Conservation (phyloP, 306 rosid species). For the Purshia tridentata region DNA sequence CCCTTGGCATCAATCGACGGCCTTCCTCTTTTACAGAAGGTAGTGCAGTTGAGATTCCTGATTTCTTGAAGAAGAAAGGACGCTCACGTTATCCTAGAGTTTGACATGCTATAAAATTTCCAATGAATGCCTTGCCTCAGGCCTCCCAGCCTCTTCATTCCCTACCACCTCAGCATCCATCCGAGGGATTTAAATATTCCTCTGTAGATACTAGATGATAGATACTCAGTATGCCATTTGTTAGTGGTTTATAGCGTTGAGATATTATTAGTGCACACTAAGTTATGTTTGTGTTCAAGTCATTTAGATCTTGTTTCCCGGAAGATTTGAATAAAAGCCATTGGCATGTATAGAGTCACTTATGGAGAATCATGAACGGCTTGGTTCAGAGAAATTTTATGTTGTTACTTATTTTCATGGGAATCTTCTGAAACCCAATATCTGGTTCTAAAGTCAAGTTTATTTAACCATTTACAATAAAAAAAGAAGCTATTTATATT, state of each 20-base stretch:
- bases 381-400: constrained; percentile 13
- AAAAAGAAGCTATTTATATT: background rate
- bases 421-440: background rate
- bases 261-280: constrained; percentile 29
- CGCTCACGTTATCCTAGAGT: constrained; percentile 92
- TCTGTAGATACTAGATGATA: constrained; percentile 42
- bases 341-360: constrained; percentile 34
- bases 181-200: constrained; percentile 35
- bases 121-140: constrained; percentile 8
- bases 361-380: constrained; percentile 13
- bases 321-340: constrained; percentile 17
- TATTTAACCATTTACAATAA: background rate
- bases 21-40: constrained; percentile 63
- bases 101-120: constrained; percentile 35
- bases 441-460: constrained; percentile 5
- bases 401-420: background rate
- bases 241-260: constrained; percentile 43
- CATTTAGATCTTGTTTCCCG: background rate
- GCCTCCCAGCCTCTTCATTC: constrained; percentile 26
- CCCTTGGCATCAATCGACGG: constrained; percentile 49
- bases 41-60: constrained; percentile 81
- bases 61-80: constrained; percentile 94
- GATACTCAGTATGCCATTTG: constrained; percentile 30
- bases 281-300: constrained; percentile 24
- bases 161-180: constrained; percentile 31